Evolutionary conservation across 257 asterid genomes (phyloP).

Genomic region (Coffea eugenioides): DNA sequence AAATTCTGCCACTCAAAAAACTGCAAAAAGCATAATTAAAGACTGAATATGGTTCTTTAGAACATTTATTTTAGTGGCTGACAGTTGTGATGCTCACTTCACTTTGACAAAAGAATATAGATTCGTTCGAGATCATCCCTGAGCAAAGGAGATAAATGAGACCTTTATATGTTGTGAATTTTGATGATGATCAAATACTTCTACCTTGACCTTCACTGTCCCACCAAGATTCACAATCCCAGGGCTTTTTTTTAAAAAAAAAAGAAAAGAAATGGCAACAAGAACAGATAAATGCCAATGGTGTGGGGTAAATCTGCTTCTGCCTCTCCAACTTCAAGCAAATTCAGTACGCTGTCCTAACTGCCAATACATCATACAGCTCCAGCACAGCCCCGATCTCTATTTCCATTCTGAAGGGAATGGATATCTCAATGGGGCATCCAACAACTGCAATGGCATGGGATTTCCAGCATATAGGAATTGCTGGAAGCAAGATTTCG

Average conservation of each 20-base stretch:
- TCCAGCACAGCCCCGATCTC: constrained; percentile 20
- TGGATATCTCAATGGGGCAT: constrained; percentile 7
- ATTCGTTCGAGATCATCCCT: constrained; percentile 7
- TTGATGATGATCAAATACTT: constrained; percentile 5
- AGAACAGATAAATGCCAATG: constrained; percentile 47
- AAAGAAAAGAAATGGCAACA: constrained; percentile 39
- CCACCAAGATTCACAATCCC: neutral
- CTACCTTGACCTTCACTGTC: neutral
- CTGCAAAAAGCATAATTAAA: neutral
- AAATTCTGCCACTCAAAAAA: constrained; percentile 7
- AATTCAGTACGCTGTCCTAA: constrained; percentile 41
- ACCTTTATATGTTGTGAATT: neutral
- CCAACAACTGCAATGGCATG: constrained; percentile 17
- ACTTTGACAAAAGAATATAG: neutral
- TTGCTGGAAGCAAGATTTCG: neutral
- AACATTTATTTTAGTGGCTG: constrained; percentile 10
- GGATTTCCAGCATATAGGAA: constrained; percentile 10
- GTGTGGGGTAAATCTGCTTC: constrained; percentile 42
- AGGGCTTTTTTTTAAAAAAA: no score
- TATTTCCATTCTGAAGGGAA: constrained; percentile 19
- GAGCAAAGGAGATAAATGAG: neutral
- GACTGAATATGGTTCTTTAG: constrained; percentile 42
- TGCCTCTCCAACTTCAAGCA: constrained; percentile 37
- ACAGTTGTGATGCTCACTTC: neutral
- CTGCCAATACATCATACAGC: constrained; percentile 31